Base-by-base conservation (phyloP, 2,329 filamentous ascomycete genomes). In the Thielaviopsis musarum region DNA sequence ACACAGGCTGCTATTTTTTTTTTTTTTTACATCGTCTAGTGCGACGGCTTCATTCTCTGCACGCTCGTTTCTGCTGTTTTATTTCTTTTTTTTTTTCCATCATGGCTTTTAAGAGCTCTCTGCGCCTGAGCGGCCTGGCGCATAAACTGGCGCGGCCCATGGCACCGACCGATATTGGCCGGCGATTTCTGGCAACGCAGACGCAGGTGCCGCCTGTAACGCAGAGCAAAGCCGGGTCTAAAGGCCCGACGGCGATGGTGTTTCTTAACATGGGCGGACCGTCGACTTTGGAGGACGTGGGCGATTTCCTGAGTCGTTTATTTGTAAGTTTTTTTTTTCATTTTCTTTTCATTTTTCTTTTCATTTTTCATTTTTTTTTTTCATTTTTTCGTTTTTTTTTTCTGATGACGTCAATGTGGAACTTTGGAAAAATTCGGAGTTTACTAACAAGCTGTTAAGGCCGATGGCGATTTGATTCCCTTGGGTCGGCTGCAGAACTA, bases 191-290 rank as follows among this genome's bases (percentile, higher is more conserved):
- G 56, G 71, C 72, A 58, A 73, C 71, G 48, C 66, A 69, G 21
- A 82, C 81, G 4, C 13, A 13, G 34, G 24, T 49, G 19, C 86
- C 87, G 12, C 87, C 88, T 7, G 88, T 93, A 22, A 91, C 87
- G 0, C 88, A 94, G 70, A 79, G 89, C 77, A 77, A 80, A 6
- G 80, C 80, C 0, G 81, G 79, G 13, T 79, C 78, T 51, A 77
- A 88, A 68, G 91, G 91, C 0, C 90, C 91, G 7, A 98, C 93
- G 4, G 93, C 93, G 52, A 97, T 98, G 83, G 93, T 98, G 15
- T 96, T 98, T 68, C 82, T 98, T 74, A 98, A 98, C 73, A 98
- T 98, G 93, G 93, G 93, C 62, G 93, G 93, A 0, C 93, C 93
- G 2, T 87, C 88, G 1, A 95, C 87, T 3, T 87, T 85, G 4